phyloP scores from a whole-genome alignment of 2,329 filamentous ascomycete species.

The Taxawa tesnikishii region DNA sequence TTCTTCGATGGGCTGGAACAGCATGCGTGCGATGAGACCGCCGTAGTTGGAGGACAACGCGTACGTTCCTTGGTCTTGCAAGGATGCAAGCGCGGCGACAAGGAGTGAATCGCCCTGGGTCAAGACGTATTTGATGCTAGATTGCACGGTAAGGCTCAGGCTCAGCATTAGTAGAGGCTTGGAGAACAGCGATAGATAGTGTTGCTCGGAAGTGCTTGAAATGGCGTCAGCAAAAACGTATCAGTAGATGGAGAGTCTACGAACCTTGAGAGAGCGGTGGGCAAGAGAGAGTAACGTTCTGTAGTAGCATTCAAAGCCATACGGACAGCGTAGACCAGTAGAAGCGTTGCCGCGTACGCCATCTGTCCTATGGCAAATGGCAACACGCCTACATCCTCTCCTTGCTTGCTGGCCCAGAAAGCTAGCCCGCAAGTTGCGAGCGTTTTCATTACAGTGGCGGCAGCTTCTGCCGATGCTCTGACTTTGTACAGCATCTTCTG shows the following conservation, averaged over 20 bases:
- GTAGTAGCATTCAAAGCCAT: constrained; percentile 43
- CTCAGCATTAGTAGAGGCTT: constrained; percentile 58
- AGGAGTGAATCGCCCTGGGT: constrained; percentile 92
- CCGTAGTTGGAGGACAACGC: constrained; percentile 89
- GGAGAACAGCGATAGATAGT: constrained; percentile 52
- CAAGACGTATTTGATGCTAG: constrained; percentile 79
- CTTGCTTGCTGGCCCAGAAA: constrained; percentile 44
- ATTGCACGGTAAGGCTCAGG: constrained; percentile 76
- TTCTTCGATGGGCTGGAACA: constrained; percentile 94
- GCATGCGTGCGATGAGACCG: constrained; percentile 70
- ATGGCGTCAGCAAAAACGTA: neutral
- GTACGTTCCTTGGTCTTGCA: constrained; percentile 79
- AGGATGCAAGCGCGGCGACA: constrained; percentile 62
- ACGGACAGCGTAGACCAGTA: constrained; percentile 56
- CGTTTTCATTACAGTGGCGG: constrained; percentile 68
- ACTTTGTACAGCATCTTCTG: constrained; percentile 67
- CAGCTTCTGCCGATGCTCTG: constrained; percentile 71
- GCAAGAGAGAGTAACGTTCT: constrained; percentile 58
- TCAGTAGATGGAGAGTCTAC: no score
- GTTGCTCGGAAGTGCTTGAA: constrained; percentile 25
- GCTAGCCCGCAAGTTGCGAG: constrained; percentile 60
- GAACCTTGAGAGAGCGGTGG: no score
- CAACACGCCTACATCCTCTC: constrained; percentile 56
- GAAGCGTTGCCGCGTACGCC: constrained; percentile 56
- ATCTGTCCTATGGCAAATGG: constrained; percentile 85